Evolutionary conservation across 495 filamentous ascomycete genomes (phyloP), one percentile per base, ranked within the genome.

Genomic region (Aspergillus coremiiformis): DNA sequence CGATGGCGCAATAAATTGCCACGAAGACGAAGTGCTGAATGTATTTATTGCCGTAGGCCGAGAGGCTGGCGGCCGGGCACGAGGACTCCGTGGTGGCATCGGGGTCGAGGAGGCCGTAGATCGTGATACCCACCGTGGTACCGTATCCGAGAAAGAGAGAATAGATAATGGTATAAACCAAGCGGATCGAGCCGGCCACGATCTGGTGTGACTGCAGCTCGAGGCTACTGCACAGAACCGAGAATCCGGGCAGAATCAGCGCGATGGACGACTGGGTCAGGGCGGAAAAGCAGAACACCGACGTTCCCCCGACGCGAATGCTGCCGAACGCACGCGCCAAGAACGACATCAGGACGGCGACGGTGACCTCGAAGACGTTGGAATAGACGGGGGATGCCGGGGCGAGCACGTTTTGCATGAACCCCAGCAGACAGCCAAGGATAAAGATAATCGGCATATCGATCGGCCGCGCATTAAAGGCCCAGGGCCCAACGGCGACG

Each of bases 101-200:
- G 2, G 60, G 20, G 64, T 93, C 86, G 58, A 94, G 78, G 23
- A 89, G 68, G 20, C 91, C 91, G 64, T 93, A 95, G 22, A 96
- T 75, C 0, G 85, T 86, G 1, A 88, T 90, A n/a, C 91, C 91
- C 39, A 96, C 87, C 3, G 91, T 95, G 52, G 96, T 92, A 21
- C 90, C 91, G 59, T 90, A 96, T n/a, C 90, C 91, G 10, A 96
- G 83, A 69, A 95, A 94, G 2, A 96, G 77, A 1, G 90, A 90
- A 67, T 96, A 95, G 52, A 96, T 90, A 56, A 95, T 84, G 2
- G 90, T 88, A 58, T 91, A 95, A 6, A 96, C 87, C 82, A 96
- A 85, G 22, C 91, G 84, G 26, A 95, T 87, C 5, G 86, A 90
- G 6, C 91, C 91, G 17, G 91, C 89, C 8, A 95, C 84, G 53